Evolutionary conservation across 176 grass and related monocot genomes (phyloP).

Genomic region (Tillandsia fasciculata): DNA sequence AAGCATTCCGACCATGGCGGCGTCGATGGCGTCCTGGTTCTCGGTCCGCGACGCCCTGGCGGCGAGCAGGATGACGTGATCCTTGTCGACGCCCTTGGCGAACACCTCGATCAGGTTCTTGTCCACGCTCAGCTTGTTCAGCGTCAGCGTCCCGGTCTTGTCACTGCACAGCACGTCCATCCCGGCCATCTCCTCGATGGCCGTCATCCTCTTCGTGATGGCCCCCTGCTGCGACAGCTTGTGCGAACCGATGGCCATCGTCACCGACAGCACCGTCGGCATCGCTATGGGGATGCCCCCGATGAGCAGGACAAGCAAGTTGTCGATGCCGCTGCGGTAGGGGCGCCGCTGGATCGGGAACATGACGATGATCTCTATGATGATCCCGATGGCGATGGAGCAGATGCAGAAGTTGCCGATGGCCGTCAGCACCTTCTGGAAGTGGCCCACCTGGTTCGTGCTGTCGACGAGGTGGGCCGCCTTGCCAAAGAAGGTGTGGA

Average conservation of each 20-base stretch:
- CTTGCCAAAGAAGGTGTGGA: conserved; percentile 99
- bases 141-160: conserved; percentile 86
- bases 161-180: conserved; percentile 98
- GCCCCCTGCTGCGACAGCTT: conserved; percentile 91
- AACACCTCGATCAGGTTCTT: conserved; percentile 88
- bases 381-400: conserved; percentile 76
- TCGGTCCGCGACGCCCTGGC: conserved; percentile 78
- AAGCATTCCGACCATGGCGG: conserved; percentile 99
- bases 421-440: conserved; percentile 88
- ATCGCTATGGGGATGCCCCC: conserved; percentile 97
- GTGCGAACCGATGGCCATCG: conserved; percentile 97
- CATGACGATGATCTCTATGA: conserved; percentile 98
- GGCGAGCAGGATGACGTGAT: conserved; percentile 72
- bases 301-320: conserved; percentile 90
- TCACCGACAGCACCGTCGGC: conserved; percentile 87
- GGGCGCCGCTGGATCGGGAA: conserved; percentile 77
- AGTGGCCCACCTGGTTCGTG: conserved; percentile 95
- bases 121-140: conserved; percentile 93
- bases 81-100: conserved; percentile 67
- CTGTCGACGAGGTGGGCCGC: conserved; percentile 97
- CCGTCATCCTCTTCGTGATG: conserved; percentile 98
- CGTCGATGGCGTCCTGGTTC: conserved; percentile 96
- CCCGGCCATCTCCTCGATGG: conserved; percentile 94
- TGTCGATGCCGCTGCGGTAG: conserved; percentile 76
- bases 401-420: conserved; percentile 99